Percentiles rank a stretch among this genome's conserved stretches.
These are phyloP conservation scores for Effrenium voratum DNA, from an alignment of 73 alveolate genomes.

Conservation along the genomic window DNA sequence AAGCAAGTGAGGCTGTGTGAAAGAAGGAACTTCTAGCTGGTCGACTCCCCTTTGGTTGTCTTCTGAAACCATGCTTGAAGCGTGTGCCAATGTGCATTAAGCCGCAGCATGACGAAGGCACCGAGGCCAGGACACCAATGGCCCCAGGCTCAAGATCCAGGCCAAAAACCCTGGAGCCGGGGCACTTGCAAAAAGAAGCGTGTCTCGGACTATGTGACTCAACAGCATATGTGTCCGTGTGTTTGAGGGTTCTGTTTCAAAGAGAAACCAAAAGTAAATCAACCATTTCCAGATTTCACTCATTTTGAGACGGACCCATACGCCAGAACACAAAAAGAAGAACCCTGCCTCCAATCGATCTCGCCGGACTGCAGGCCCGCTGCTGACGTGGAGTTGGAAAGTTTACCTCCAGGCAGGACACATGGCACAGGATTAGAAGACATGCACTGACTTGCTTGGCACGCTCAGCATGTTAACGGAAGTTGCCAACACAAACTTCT, in stretches of 20 bases:
- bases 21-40: no score
- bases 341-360: constrained; percentile 66
- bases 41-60: no score
- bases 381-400: constrained; percentile 68
- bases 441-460: not conserved
- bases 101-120: not conserved
- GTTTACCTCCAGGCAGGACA: constrained; percentile 37
- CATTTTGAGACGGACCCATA: not conserved
- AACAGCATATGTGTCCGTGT: no score
- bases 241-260: no score
- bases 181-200: not conserved
- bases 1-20: no score
- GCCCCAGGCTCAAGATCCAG: constrained; percentile 88
- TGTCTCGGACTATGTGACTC: no score
- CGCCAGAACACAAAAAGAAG: not conserved
- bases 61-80: no score
- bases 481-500: not conserved
- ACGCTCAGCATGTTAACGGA: not conserved
- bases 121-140: constrained; percentile 37
- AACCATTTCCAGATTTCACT: not conserved
- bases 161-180: constrained; percentile 57
- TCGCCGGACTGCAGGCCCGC: constrained; percentile 83
- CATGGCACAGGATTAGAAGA: not conserved
- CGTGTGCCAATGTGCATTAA: not conserved
- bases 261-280: not conserved